Evolutionary conservation across 208 protist genomes (phyloP), one percentile per base, ranked within the genome.

Genomic region (Endotrypanum monterogeii): DNA sequence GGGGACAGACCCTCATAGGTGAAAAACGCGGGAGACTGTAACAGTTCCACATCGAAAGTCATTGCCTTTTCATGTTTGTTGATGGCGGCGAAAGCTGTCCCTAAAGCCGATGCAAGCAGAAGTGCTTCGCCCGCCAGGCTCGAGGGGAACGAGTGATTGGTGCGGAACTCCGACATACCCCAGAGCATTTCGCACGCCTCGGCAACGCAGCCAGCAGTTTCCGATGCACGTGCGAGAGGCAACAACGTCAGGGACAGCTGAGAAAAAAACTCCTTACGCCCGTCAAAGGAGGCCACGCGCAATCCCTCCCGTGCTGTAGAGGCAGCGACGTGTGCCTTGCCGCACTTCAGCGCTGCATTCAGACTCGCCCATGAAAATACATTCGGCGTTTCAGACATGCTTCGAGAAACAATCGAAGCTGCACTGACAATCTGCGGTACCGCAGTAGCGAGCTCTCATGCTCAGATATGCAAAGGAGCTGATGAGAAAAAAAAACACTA

Each of bases 21-120:
- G 63, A 80, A 76, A 28, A 80, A 80, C 18, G 55, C 56, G 4
- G 70, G 51, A 2, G 76, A 80, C 63, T 75, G 76, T 54, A 80
- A 54, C n/a, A 80, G n/a, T 50, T 75, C 76, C n/a, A 48, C 54
- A 44, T 80, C 76, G 46, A 72, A 72, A 5, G 57, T 37, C 63
- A 80, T 57, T 0, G 41, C 69, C 56, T 75, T 75, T 2, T 51
- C 65, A 50, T 67, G 57, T 7, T 71, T 51, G 30, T 61, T 41
- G 23, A 57, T 9, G 9, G 76, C 48, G 7, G 58, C 48, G 76
- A 76, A 72, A n/a, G 70, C 76, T 7, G 65, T 67, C 5, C 54
- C 69, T 11, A 73, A 4, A 1, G 23, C 48, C 0, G 50, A 32
- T 18, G 76, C 76, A 12, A 80, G 55, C 32, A 80, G 63, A 41